Evolutionary conservation across 2,329 filamentous ascomycete species (phyloP).

Genomic region (Cladosporium velox): DNA sequence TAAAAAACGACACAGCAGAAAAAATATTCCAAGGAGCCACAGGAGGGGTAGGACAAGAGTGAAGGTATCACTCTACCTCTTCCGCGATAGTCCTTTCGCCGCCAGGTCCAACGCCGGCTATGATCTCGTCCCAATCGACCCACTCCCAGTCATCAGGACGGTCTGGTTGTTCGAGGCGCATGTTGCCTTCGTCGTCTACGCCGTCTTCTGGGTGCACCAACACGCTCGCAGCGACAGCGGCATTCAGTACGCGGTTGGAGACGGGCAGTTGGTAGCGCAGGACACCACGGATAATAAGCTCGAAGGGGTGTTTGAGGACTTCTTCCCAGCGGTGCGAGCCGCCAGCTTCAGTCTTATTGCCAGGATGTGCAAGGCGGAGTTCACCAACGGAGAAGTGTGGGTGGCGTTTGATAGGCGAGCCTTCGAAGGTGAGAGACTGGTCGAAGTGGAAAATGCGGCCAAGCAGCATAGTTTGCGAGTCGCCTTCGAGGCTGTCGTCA

Average conservation of each 20-base stretch:
- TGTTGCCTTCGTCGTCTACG: conserved; percentile 33
- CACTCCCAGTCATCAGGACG: conserved; percentile 36
- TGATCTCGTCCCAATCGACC: conserved; percentile 33
- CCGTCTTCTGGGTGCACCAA: conserved; percentile 44
- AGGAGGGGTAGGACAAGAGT: background rate
- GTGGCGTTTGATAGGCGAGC: conserved; percentile 78
- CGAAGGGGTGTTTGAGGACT: conserved; percentile 88
- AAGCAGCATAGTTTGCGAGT: conserved; percentile 83
- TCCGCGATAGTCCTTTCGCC: conserved; percentile 2
- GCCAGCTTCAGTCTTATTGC: conserved; percentile 80
- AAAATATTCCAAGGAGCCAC: background rate
- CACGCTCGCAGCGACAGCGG: conserved; percentile 48
- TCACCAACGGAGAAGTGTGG: conserved; percentile 75
- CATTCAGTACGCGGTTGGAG: conserved; percentile 56
- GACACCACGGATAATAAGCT: conserved; percentile 87
- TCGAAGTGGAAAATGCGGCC: conserved; percentile 86
- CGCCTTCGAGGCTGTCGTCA: conserved; percentile 57
- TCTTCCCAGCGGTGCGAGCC: conserved; percentile 87
- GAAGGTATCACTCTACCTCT: background rate
- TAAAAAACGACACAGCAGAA: conserved; percentile 2
- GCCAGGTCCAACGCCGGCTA: background rate
- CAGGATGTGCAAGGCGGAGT: conserved; percentile 77
- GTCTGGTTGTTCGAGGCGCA: conserved; percentile 34
- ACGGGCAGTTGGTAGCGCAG: conserved; percentile 76
- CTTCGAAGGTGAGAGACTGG: conserved; percentile 84